phyloP scores from a whole-genome alignment of 2,329 filamentous ascomycete species.

The Domatiomyces globalis region DNA sequence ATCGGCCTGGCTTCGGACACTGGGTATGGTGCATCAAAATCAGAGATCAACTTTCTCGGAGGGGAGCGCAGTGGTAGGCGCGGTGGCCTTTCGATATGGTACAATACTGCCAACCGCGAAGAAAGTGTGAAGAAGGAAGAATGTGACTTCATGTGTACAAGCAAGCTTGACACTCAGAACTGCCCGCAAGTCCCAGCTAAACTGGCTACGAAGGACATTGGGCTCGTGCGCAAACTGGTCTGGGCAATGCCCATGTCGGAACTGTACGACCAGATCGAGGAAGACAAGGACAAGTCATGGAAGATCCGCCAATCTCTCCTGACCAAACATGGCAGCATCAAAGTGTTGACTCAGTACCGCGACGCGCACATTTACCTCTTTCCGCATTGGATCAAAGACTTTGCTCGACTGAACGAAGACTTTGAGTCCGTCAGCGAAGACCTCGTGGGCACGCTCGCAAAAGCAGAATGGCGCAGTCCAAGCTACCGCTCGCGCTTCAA shows the following conservation, averaged over 20 bases:
- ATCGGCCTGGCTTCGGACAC: conserved; percentile 29
- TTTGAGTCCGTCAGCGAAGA: conserved; percentile 86
- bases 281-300: conserved; percentile 40
- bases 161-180: conserved; percentile 45
- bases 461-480: conserved; percentile 69
- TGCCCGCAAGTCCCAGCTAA: conserved; percentile 42
- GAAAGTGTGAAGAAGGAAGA: conserved; percentile 75
- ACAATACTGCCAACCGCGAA: conserved; percentile 61
- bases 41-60: conserved; percentile 35
- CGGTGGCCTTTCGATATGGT: conserved; percentile 81
- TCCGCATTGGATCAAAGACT: conserved; percentile 77
- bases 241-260: conserved; percentile 80
- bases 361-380: conserved; percentile 94
- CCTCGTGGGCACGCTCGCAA: conserved; percentile 88
- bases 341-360: conserved; percentile 69
- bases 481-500: conserved; percentile 13
- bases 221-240: conserved; percentile 46
- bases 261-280: conserved; percentile 66
- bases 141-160: conserved; percentile 76
- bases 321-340: conserved; percentile 57
- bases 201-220: conserved; percentile 44
- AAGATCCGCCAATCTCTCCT: conserved; percentile 65
- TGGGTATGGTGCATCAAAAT: conserved; percentile 28
- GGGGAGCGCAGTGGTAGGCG: conserved; percentile 47
- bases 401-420: conserved; percentile 62